These are phyloP conservation scores for Schwanniomyces yamadae DNA, from an alignment of 805 yeast genomes.

Conservation along the genomic window DNA sequence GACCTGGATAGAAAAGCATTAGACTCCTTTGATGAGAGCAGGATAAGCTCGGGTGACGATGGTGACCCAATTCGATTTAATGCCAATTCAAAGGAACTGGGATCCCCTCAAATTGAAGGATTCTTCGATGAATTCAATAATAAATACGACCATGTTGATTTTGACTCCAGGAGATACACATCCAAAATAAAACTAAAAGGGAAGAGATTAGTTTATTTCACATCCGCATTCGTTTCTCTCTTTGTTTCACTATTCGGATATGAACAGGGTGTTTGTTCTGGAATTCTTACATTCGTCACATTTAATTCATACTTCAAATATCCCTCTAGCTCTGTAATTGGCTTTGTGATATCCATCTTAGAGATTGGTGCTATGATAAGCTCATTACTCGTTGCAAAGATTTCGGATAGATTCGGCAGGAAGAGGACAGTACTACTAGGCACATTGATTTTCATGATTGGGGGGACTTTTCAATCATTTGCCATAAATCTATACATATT, in stretches of 20 bases:
- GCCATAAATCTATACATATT: constrained; percentile 54
- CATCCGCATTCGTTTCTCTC: constrained; percentile 44
- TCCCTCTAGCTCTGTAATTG: constrained; percentile 74
- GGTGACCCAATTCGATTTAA: constrained; percentile 14
- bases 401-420: constrained; percentile 79
- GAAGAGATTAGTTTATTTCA: constrained; percentile 39
- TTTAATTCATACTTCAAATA: constrained; percentile 68
- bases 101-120: constrained; percentile 2
- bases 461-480: constrained; percentile 72
- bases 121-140: constrained; percentile 34
- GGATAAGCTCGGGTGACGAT: constrained; percentile 11
- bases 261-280: constrained; percentile 83
- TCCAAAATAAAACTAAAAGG: constrained; percentile 36
- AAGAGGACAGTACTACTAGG: constrained; percentile 78
- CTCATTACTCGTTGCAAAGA: constrained; percentile 71
- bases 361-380: constrained; percentile 86
- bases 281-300: constrained; percentile 71
- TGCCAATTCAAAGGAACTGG: constrained; percentile 9
- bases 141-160: constrained; percentile 35
- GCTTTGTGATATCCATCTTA: constrained; percentile 83
- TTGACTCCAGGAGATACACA: constrained; percentile 34
- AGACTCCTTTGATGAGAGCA: constrained; percentile 9
- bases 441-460: constrained; percentile 71
- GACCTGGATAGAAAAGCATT: background rate
- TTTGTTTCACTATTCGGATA: constrained; percentile 42